Percentiles rank a stretch among this genome's conserved stretches.
These are phyloP conservation scores for Chrysoporthe deuterocubensis DNA, from an alignment of 2,329 filamentous ascomycete species.

Conservation along the genomic window DNA sequence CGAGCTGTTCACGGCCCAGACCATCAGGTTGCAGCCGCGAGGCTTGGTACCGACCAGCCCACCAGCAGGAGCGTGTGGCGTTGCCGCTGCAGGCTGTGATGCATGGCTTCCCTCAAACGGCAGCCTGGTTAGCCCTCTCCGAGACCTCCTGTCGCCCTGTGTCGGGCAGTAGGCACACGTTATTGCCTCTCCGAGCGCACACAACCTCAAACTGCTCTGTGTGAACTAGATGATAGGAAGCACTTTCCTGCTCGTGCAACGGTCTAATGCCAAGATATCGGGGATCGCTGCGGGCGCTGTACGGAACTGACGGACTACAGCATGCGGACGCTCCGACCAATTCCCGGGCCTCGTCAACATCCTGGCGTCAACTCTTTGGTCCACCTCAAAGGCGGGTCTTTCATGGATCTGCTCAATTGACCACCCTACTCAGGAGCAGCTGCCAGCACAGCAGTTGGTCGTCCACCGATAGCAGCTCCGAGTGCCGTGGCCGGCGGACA, in stretches of 20 bases:
- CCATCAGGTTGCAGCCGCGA: not conserved
- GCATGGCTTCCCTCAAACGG: not conserved
- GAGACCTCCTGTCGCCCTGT: not conserved
- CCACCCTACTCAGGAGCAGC: not conserved
- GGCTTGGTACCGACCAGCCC: not conserved
- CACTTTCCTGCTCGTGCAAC: not conserved
- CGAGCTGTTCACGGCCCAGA: not conserved
- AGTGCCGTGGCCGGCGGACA: not conserved
- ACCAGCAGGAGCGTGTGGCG: not conserved
- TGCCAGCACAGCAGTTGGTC: constrained; percentile 3
- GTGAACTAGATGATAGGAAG: too few relatives aligned
- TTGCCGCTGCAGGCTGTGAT: not conserved
- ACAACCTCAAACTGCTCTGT: not conserved
- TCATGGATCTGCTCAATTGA: not conserved
- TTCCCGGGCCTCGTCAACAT: constrained; percentile 12
- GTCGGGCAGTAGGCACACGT: not conserved
- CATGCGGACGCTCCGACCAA: constrained; percentile 6
- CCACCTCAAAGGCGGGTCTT: constrained; percentile 9
- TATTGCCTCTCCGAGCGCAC: not conserved
- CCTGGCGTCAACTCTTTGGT: constrained; percentile 14
- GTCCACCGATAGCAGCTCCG: not conserved
- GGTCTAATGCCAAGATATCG: not conserved
- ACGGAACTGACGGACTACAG: not conserved
- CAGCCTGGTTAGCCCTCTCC: not conserved
- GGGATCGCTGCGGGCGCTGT: not conserved